phyloP scores from a whole-genome alignment of 2,329 filamentous ascomycete species.

The Alternaria longipes region DNA sequence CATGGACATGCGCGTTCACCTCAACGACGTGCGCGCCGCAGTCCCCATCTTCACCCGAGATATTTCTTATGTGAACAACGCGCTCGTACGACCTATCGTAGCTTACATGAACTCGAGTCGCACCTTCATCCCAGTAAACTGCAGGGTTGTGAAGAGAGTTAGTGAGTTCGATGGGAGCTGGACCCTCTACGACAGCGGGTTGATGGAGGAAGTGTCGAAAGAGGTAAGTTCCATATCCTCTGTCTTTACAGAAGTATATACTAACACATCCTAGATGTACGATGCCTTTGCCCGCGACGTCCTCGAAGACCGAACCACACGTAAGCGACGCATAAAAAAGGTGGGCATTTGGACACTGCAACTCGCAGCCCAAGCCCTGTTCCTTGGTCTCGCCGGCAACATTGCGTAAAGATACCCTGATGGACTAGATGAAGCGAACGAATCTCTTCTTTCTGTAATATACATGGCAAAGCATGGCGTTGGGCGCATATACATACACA shows the following conservation, averaged over 20 bases:
- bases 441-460: conserved; percentile 26
- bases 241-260: not conserved
- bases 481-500: conserved; percentile 11
- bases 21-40: conserved; percentile 92
- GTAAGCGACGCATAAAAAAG: conserved; percentile 88
- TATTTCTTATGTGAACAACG: conserved; percentile 95
- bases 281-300: conserved; percentile 93
- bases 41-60: conserved; percentile 93
- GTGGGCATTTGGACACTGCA: conserved; percentile 97
- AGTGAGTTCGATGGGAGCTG: conserved; percentile 94
- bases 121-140: conserved; percentile 95
- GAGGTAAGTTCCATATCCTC: conserved; percentile 62
- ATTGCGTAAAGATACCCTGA: conserved; percentile 57
- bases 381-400: conserved; percentile 93
- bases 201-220: conserved; percentile 92
- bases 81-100: conserved; percentile 92
- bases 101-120: conserved; percentile 97
- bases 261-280: conserved; percentile 70
- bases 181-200: conserved; percentile 90
- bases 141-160: conserved; percentile 88
- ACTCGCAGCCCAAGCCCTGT: conserved; percentile 89
- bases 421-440: conserved; percentile 1
- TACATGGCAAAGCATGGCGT: conserved; percentile 23
- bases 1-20: conserved; percentile 92
- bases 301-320: conserved; percentile 86